Evolutionary conservation across 2,329 filamentous ascomycete species (phyloP).

Genomic region (Drechslera avenae): DNA sequence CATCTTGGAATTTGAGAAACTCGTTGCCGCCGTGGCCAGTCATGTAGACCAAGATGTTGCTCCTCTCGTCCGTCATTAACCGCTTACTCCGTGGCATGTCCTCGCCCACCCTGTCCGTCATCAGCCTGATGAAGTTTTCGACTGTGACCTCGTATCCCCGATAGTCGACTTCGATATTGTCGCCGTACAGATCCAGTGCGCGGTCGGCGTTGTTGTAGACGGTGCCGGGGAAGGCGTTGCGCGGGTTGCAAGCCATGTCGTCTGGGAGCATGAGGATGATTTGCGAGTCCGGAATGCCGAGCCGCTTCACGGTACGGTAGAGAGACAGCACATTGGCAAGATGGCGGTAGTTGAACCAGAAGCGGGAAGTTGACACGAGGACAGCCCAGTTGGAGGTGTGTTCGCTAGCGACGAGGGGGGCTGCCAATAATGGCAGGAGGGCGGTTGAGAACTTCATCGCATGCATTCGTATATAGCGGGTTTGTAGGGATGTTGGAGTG

Average conservation of each 20-base stretch:
- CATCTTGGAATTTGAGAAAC: slow-evolving; percentile 97
- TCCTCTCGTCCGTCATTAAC: slow-evolving; percentile 89
- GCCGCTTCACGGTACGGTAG: slow-evolving; percentile 95
- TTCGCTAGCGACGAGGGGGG: slow-evolving; percentile 62
- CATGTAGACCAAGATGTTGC: slow-evolving; percentile 99
- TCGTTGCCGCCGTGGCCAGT: slow-evolving; percentile 97
- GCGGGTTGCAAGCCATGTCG: slow-evolving; percentile 99
- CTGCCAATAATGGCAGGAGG: slow-evolving; percentile 36
- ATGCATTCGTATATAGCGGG: neutral
- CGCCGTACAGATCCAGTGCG: slow-evolving; percentile 92
- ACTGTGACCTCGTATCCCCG: slow-evolving; percentile 98
- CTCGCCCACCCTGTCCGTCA: slow-evolving; percentile 92
- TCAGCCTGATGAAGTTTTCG: slow-evolving; percentile 93
- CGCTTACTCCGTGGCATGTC: slow-evolving; percentile 96
- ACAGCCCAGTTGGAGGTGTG: slow-evolving; percentile 99
- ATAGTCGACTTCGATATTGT: slow-evolving; percentile 99
- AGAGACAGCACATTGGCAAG: slow-evolving; percentile 96
- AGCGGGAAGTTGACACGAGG: slow-evolving; percentile 95
- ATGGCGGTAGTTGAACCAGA: slow-evolving; percentile 99
- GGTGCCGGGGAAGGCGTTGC: slow-evolving; percentile 95
- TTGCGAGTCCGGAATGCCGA: slow-evolving; percentile 96
- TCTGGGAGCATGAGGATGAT: slow-evolving; percentile 99
- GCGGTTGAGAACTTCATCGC: slow-evolving; percentile 35
- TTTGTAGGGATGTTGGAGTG: neutral
- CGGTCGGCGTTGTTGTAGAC: slow-evolving; percentile 98